Evolutionary conservation across 75 land plant genomes (phyloP).

Genomic region (Chamaecyparis obtusa): DNA sequence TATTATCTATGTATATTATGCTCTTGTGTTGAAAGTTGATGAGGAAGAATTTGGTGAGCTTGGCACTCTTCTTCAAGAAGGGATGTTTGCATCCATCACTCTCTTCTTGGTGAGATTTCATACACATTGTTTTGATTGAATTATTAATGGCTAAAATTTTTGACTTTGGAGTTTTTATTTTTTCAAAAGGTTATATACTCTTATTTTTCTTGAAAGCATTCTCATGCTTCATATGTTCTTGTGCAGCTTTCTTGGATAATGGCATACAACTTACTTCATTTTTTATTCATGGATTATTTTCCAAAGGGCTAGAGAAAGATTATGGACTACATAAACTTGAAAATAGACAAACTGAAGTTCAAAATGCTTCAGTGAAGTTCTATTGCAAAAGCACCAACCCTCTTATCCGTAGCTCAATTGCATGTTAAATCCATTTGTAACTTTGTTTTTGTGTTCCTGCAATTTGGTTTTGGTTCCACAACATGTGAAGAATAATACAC

Average conservation of each 20-base stretch:
- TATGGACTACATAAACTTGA: neutral
- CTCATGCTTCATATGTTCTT: slow-evolving; percentile 2
- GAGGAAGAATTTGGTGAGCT: slow-evolving; percentile 97
- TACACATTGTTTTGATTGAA: neutral
- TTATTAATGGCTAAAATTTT: neutral
- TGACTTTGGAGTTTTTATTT: neutral
- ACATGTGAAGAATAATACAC: neutral
- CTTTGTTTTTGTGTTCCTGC: neutral
- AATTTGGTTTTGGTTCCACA: neutral
- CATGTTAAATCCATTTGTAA: neutral
- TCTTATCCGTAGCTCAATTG: neutral
- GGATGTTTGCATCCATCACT: slow-evolving; percentile 86
- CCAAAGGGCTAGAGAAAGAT: neutral
- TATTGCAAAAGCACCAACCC: neutral
- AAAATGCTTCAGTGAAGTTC: neutral
- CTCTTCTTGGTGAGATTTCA: slow-evolving; percentile 86
- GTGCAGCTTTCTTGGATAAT: slow-evolving; percentile 93
- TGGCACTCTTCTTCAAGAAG: slow-evolving; percentile 89
- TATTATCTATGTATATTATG: slow-evolving; percentile 69
- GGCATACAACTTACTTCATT: slow-evolving; percentile 86
- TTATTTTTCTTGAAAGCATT: neutral
- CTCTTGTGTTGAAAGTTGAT: slow-evolving; percentile 65
- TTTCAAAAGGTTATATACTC: neutral
- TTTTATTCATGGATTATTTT: slow-evolving; percentile 32
- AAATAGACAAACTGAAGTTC: neutral